Evolutionary conservation across 345 rosid species (phyloP).

Genomic region (Salix dunnii): DNA sequence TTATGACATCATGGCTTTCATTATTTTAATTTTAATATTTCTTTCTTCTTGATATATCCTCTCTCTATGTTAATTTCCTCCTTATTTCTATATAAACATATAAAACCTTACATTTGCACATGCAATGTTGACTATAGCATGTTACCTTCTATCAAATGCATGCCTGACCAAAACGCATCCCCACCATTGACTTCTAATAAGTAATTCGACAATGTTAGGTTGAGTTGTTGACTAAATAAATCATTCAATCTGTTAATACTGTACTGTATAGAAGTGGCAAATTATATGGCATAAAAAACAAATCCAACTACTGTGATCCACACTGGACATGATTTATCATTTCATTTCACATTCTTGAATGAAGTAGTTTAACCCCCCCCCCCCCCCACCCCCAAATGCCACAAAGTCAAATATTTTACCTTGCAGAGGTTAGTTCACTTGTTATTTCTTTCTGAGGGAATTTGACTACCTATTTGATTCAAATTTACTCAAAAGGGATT

Average conservation of each 20-base stretch:
- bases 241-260: constrained; percentile 15
- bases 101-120: constrained; percentile 41
- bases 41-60: constrained; percentile 2
- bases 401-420: constrained; percentile 26
- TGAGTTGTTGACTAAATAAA: constrained; percentile 50
- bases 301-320: constrained; percentile 25
- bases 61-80: constrained; percentile 10
- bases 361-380: constrained; percentile 38
- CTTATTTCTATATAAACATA: constrained; percentile 4
- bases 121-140: constrained; percentile 62
- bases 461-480: background rate
- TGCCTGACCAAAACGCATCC: constrained; percentile 39
- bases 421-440: background rate
- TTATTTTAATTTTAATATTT: constrained; percentile 1
- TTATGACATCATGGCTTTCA: constrained; percentile 6
- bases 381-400: constrained; percentile 43
- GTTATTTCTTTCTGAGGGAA: background rate
- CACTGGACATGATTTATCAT: constrained; percentile 44
- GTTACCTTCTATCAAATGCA: constrained; percentile 62
- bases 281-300: constrained; percentile 24
- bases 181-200: constrained; percentile 45
- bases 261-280: constrained; percentile 6
- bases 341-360: constrained; percentile 32
- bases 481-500: constrained; percentile 3
- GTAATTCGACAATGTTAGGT: constrained; percentile 28